Evolutionary conservation across 2,329 filamentous ascomycete genomes (phyloP).

Genomic region (Arthrobotrys entomopaga): DNA sequence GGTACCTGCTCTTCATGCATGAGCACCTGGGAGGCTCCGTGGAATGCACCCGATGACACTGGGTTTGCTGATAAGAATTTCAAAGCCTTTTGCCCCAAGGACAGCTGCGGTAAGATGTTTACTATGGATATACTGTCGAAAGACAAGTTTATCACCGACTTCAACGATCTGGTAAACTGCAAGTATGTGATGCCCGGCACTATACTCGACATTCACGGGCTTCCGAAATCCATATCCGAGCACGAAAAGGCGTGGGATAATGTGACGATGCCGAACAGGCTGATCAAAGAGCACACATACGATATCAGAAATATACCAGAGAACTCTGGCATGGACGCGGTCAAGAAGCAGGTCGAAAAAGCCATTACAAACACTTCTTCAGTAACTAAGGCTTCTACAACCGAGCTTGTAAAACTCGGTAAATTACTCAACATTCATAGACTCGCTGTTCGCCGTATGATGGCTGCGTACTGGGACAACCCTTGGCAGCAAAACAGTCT

Average conservation of each 20-base stretch:
- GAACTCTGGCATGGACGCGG: constrained; percentile 65
- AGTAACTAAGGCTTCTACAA: constrained; percentile 63
- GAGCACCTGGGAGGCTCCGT: constrained; percentile 58
- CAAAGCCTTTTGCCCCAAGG: constrained; percentile 63
- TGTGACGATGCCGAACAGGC: constrained; percentile 69
- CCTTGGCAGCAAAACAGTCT: constrained; percentile 56
- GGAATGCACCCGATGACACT: constrained; percentile 63
- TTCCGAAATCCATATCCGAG: constrained; percentile 62
- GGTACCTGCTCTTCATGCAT: constrained; percentile 37
- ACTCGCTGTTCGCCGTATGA: constrained; percentile 72
- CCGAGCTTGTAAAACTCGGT: constrained; percentile 33
- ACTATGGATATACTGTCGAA: constrained; percentile 71
- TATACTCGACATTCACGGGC: constrained; percentile 69
- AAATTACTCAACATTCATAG: constrained; percentile 57
- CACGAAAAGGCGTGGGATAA: constrained; percentile 56
- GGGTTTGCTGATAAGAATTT: constrained; percentile 73
- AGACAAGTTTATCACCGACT: constrained; percentile 71
- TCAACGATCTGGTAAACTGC: constrained; percentile 64
- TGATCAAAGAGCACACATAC: constrained; percentile 67
- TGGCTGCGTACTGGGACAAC: constrained; percentile 77
- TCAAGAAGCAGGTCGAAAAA: constrained; percentile 67
- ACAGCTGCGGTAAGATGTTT: constrained; percentile 66
- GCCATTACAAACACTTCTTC: constrained; percentile 62
- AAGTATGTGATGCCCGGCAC: constrained; percentile 74
- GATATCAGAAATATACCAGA: constrained; percentile 58